phyloP scores from a whole-genome alignment of 148 eudicot species.

The Selenicereus undatus region DNA sequence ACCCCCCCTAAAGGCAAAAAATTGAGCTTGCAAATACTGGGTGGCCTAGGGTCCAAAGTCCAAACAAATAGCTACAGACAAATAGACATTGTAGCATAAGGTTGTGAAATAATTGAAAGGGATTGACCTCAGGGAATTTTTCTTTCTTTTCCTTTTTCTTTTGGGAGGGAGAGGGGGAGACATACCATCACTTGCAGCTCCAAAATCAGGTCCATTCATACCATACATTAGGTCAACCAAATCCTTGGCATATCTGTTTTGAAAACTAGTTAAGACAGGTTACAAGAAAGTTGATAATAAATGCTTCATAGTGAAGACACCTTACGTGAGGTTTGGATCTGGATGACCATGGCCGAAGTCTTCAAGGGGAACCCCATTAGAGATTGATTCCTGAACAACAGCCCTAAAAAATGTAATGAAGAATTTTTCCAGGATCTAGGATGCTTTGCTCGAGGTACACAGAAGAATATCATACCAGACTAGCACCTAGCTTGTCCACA shows the following conservation, averaged over 20 bases:
- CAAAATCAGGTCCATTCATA: slow-evolving; percentile 85
- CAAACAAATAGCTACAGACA: too few relatives aligned
- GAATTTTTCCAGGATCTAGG: slow-evolving; percentile 12
- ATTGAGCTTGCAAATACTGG: too few relatives aligned
- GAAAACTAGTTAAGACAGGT: slow-evolving; percentile 23
- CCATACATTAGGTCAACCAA: slow-evolving; percentile 78
- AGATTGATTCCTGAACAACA: slow-evolving; percentile 60
- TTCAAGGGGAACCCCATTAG: slow-evolving; percentile 91
- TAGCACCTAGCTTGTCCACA: slow-evolving; percentile 93
- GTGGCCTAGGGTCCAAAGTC: too few relatives aligned
- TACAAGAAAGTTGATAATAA: not conserved
- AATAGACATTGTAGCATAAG: too few relatives aligned
- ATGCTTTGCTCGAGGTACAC: slow-evolving; percentile 12
- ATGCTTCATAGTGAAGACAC: not conserved
- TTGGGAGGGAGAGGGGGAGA: not conserved
- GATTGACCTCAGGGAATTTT: not conserved
- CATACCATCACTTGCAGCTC: slow-evolving; percentile 99
- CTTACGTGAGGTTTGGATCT: slow-evolving; percentile 99
- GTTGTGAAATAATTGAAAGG: not conserved
- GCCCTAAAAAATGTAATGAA: slow-evolving; percentile 17
- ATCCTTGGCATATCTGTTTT: slow-evolving; percentile 82
- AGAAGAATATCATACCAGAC: slow-evolving; percentile 49
- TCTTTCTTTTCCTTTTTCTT: not conserved
- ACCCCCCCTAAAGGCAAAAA: not conserved
- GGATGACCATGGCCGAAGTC: slow-evolving; percentile 99